A percentile compares a stretch with the other conserved stretches of the same genome.
These are phyloP conservation scores for Mikania micrantha DNA, from an alignment of 129 eudicot genomes.

Conservation along the genomic window DNA sequence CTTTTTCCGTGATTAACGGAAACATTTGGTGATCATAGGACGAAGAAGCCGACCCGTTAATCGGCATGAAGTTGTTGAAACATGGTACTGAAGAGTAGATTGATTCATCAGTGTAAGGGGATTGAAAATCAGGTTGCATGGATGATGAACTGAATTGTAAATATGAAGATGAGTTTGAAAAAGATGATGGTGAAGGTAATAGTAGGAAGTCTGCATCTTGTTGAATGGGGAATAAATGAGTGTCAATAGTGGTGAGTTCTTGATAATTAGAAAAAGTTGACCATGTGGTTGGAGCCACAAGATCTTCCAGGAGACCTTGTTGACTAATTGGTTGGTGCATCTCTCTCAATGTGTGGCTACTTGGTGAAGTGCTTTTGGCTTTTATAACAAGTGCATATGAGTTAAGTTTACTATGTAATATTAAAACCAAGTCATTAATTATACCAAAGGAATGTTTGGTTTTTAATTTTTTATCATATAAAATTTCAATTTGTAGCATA, in stretches of 20 bases:
- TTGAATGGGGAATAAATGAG: constrained; percentile 11
- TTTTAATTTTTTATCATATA: neutral
- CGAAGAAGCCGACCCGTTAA: constrained; percentile 20
- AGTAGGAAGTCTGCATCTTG: constrained; percentile 18
- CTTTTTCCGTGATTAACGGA: constrained; percentile 20
- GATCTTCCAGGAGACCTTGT: constrained; percentile 48
- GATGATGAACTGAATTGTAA: constrained; percentile 23
- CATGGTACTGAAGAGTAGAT: constrained; percentile 26
- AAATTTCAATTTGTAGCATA: neutral
- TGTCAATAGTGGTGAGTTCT: constrained; percentile 17
- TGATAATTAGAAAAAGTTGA: constrained; percentile 25
- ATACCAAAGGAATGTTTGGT: constrained; percentile 6
- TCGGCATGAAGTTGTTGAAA: constrained; percentile 5
- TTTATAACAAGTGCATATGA: constrained; percentile 20
- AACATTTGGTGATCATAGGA: constrained; percentile 32
- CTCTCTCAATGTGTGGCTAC: constrained; percentile 24
- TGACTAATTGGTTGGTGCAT: constrained; percentile 36
- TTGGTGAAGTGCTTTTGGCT: constrained; percentile 17
- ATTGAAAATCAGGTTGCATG: constrained; percentile 27
- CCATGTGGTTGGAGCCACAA: constrained; percentile 38
- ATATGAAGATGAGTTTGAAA: constrained; percentile 29
- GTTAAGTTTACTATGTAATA: constrained; percentile 13
- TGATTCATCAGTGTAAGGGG: constrained; percentile 31
- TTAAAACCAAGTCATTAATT: neutral
- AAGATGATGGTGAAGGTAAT: constrained; percentile 22